Base-by-base conservation (phyloP, 352 stramenopile species). In the Phytophthora pluvialis region DNA sequence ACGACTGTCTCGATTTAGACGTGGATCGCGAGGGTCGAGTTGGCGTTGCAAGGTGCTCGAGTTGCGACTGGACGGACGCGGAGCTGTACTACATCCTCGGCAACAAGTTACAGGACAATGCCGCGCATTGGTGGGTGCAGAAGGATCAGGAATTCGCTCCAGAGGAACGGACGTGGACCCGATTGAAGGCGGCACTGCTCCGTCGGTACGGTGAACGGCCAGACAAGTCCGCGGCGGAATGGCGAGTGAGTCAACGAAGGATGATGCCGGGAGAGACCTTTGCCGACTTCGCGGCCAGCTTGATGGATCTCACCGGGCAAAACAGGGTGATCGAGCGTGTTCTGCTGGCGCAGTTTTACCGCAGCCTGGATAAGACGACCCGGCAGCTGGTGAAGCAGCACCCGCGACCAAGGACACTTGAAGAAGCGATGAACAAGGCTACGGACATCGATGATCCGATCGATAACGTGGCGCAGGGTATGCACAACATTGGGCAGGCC, bases 11-110 rank as follows among this genome's bases (percentile, higher is more conserved):
- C 31, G 1, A 38, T 60, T 3, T 35, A 39, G 2, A 59, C 50
- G 8, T 59, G 50, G 50, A 48, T 59, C 1, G 5, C 8, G 0
- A 33, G 26, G 11, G 26, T 59, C 1, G 50, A 59, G 3, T 13
- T 48, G 2, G 50, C 50, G 3, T 10, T 48, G 0, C 15, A 59
- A 40, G 50, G 26, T 2, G 36, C 26, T 1, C 15, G n/a, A 10
- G 5, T 59, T 5, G 29, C 6, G 18, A 60, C 13, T 50, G 52
- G 52, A 50, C 39, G 0, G 39, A 50, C 15, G 15, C 28, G 1
- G 29, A 32, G 8, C 16, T 60, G 10, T 60, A 60, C 9, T 60
- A 43, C 16, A 44, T 60, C 15, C 7, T 50, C 3, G 52, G 52
- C 2, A 60, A 51, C 29, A 60, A 60, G 18, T 16, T 50, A 4